Conservation (phyloP, 1,284 basidiomycete species). For the Amylostereum areolatum region DNA sequence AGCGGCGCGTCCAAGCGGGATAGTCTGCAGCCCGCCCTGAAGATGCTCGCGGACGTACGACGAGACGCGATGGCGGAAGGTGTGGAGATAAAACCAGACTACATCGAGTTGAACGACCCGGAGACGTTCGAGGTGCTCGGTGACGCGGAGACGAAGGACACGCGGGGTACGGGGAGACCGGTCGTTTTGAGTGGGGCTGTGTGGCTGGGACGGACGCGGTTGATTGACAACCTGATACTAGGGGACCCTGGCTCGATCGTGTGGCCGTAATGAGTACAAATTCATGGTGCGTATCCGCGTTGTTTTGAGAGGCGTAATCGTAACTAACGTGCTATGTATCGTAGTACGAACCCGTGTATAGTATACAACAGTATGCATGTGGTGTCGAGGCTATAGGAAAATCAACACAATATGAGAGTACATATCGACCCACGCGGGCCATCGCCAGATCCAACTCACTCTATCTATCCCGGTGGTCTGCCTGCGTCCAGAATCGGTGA, state of each 20-base stretch:
- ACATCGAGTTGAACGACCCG: slow-evolving; percentile 86
- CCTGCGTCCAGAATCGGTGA: no score
- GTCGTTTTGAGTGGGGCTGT: slow-evolving; percentile 87
- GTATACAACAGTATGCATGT: no score
- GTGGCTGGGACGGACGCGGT: slow-evolving; percentile 80
- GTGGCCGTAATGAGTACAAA: slow-evolving; percentile 9
- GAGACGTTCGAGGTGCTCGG: slow-evolving; percentile 62
- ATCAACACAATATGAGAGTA: no score
- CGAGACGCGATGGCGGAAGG: slow-evolving; percentile 28
- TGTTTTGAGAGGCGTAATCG: no score
- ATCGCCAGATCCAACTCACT: no score
- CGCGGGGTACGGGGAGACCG: slow-evolving; percentile 32
- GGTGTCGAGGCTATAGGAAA: no score
- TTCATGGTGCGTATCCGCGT: no score
- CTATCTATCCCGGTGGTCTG: no score
- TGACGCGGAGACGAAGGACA: slow-evolving; percentile 24
- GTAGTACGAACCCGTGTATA: no score
- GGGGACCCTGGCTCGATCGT: slow-evolving; percentile 36
- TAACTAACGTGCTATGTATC: no score
- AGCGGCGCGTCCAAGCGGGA: slow-evolving; percentile 44
- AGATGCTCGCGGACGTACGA: slow-evolving; percentile 30
- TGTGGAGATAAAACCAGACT: slow-evolving; percentile 70
- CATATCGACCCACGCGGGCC: no score
- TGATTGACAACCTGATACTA: slow-evolving; percentile 91
- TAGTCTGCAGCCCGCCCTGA: slow-evolving; percentile 41